Evolutionary conservation across 139 green algal species (phyloP).

Genomic region (Coelastrella sp.): DNA sequence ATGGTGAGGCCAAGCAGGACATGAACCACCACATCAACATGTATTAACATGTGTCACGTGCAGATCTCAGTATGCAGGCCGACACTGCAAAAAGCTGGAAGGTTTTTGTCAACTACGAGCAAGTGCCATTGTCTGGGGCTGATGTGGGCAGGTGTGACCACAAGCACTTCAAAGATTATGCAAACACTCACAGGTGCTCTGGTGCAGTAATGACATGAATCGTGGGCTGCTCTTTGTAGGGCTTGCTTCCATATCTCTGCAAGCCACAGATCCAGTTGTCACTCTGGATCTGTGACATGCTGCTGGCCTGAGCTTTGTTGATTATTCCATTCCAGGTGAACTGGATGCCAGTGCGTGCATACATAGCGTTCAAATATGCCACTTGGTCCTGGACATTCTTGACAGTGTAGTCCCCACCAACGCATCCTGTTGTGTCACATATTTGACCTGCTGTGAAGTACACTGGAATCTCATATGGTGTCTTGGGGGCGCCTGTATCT

Average conservation of each 20-base stretch:
- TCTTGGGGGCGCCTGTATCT: not conserved
- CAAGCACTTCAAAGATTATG: not conserved
- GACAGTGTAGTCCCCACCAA: not conserved
- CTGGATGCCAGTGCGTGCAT: not conserved
- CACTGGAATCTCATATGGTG: not conserved
- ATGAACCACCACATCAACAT: not conserved
- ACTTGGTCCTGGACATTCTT: not conserved
- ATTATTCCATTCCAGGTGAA: constrained; percentile 24
- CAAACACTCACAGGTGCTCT: constrained; percentile 16
- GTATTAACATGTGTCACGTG: no score
- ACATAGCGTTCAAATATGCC: not conserved
- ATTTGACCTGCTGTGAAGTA: constrained; percentile 19
- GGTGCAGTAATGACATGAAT: constrained; percentile 17
- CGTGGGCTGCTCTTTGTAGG: not conserved
- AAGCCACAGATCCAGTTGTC: not conserved
- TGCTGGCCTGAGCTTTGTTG: not conserved
- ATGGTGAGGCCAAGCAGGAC: not conserved
- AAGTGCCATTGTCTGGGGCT: no score
- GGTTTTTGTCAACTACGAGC: no score
- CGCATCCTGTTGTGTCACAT: not conserved
- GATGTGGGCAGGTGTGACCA: no score
- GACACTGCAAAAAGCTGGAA: no score
- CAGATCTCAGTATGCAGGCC: no score
- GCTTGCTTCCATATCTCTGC: constrained; percentile 3
- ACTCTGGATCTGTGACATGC: not conserved